Evolutionary conservation across 176 grass and related monocot species (phyloP).

Genomic region (Phoenix roebelenii): DNA sequence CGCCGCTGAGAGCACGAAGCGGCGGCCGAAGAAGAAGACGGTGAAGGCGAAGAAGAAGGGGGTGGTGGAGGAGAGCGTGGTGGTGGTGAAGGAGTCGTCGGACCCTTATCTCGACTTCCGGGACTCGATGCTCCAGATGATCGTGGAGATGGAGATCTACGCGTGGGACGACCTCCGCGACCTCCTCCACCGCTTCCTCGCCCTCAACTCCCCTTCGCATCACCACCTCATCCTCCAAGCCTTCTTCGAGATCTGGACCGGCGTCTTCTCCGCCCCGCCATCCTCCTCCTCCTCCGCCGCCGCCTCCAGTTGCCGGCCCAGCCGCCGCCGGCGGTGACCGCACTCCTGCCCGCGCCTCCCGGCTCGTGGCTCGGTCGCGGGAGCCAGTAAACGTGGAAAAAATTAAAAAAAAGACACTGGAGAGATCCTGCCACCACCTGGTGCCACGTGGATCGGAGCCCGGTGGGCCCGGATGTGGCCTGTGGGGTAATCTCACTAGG

Average conservation of each 20-base stretch:
- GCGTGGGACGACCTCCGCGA: slow-evolving; percentile 73
- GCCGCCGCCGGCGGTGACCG: background rate
- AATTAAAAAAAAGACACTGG: background rate
- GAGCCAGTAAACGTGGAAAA: too few relatives aligned
- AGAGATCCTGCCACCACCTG: slow-evolving; percentile 86
- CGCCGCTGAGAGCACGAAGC: slow-evolving; percentile 4
- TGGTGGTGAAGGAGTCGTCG: slow-evolving; percentile 93
- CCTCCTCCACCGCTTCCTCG: slow-evolving; percentile 76
- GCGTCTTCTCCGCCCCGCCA: slow-evolving; percentile 22
- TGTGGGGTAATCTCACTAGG: slow-evolving; percentile 16
- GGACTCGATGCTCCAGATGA: slow-evolving; percentile 93
- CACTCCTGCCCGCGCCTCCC: background rate
- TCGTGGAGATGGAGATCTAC: slow-evolving; percentile 84
- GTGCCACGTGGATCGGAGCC: slow-evolving; percentile 6
- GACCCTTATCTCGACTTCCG: slow-evolving; percentile 75
- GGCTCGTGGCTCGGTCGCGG: background rate
- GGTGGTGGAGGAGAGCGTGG: slow-evolving; percentile 42
- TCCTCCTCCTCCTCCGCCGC: background rate
- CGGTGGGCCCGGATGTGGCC: too few relatives aligned
- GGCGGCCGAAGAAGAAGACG: slow-evolving; percentile 22
- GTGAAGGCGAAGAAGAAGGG: background rate
- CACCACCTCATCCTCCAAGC: slow-evolving; percentile 93
- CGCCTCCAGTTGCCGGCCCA: background rate
- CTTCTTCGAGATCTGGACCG: slow-evolving; percentile 78
- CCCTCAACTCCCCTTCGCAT: slow-evolving; percentile 77